A percentile compares a stretch with the other conserved stretches of the same genome.
Evolutionary conservation across 2,329 filamentous ascomycete genomes (phyloP).

Genomic region (Botrytis byssoidea): DNA sequence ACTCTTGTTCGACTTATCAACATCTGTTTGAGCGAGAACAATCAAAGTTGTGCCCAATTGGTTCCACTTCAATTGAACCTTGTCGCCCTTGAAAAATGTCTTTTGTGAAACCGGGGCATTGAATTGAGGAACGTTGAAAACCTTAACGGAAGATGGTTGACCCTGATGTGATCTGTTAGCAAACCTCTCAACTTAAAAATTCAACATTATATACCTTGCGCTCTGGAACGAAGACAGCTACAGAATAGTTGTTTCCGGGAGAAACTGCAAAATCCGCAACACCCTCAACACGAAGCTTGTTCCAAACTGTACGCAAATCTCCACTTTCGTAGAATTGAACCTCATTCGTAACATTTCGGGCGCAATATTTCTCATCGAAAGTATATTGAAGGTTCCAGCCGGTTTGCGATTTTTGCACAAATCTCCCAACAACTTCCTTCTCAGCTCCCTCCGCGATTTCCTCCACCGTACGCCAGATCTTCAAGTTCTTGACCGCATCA

Average conservation of each 20-base stretch:
- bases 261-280: conserved; percentile 86
- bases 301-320: conserved; percentile 85
- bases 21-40: conserved; percentile 94
- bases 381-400: conserved; percentile 99
- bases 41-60: conserved; percentile 84
- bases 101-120: conserved; percentile 83
- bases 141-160: conserved; percentile 88
- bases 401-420: conserved; percentile 93
- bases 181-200: neutral
- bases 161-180: conserved; percentile 56
- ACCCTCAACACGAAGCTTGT: conserved; percentile 90
- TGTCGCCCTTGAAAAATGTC: conserved; percentile 99
- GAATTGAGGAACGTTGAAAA: conserved; percentile 92
- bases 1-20: conserved; percentile 97
- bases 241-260: conserved; percentile 83
- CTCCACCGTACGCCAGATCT: conserved; percentile 88
- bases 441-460: conserved; percentile 51
- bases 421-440: conserved; percentile 77
- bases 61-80: conserved; percentile 99
- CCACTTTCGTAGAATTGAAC: conserved; percentile 94
- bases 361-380: conserved; percentile 87
- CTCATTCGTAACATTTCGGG: conserved; percentile 92
- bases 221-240: conserved; percentile 94
- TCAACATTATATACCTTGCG: conserved; percentile 66
- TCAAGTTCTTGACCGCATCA: conserved; percentile 92